Base-by-base conservation (phyloP, 148 eudicot species). In the Amaranthus hypochondriacus region DNA sequence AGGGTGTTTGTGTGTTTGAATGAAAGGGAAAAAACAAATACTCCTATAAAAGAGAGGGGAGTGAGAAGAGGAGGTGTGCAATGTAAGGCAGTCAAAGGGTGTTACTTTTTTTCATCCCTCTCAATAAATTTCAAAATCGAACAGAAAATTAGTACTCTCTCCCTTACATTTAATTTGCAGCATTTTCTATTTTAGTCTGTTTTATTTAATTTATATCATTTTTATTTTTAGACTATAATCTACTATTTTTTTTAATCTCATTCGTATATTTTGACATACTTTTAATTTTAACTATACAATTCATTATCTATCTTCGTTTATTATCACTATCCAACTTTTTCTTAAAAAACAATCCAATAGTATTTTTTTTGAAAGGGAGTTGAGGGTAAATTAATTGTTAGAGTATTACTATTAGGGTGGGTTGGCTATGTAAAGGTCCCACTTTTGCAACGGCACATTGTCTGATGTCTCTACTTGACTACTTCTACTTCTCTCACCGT, bases 61-160 rank as follows among this genome's bases (percentile, higher is more conserved):
- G n/a, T 6, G 10, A 18, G 18, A 18, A 18, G 18, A 42, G 12
- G 2, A 7, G 42, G 66, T 28, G 66, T 66, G 50, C 39, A 47
- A 70, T 72, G 63, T 28, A 63, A 63, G 67, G 39, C 8, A 55
- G 73, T 80, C 81, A 83, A 79, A 75, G 68, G 70, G 62, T 49
- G 69, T 11, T 8, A 9, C 13, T 21, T 60, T 50, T 67, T 78
- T 62, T 73, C 68, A 61, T 69, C 83, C 84, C 86, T 76, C 87
- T 75, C 88, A 78, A 73, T 73, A 66, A 78, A 86, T 81, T 86
- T 88, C 77, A 86, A 86, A 80, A 84, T 73, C 75, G 76, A 83
- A 83, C 85, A 81, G 78, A 76, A 52, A 74, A 18, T 18, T 18
- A 18, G 18, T 18, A 18, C 18, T 18, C 18, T 18, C 18, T 18